These are phyloP conservation scores for Phaeosphaeriaceae sp. DNA, from an alignment of 2,329 filamentous ascomycete genomes.

Conservation along the genomic window DNA sequence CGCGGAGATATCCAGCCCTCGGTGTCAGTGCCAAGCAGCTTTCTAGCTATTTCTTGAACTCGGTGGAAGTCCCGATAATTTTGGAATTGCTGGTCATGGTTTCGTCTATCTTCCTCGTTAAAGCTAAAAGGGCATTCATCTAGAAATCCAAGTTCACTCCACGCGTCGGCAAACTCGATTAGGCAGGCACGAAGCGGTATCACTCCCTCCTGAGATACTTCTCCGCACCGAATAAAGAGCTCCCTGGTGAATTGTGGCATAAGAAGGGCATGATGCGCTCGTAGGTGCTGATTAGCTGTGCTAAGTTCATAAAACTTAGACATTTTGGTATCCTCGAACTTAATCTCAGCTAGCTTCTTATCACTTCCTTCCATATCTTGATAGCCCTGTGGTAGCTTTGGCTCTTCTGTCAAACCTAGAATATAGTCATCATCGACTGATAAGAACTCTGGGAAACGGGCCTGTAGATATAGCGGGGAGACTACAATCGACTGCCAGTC, in stretches of 20 bases:
- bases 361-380: constrained; percentile 14
- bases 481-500: constrained; percentile 35
- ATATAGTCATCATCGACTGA: constrained; percentile 20
- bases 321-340: constrained; percentile 12
- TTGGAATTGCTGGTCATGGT: constrained; percentile 37
- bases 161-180: constrained; percentile 38
- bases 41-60: constrained; percentile 33
- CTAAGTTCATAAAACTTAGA: constrained; percentile 42
- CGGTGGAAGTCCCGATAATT: constrained; percentile 38
- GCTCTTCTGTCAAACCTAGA: constrained; percentile 8
- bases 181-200: constrained; percentile 45
- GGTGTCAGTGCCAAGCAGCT: constrained; percentile 40
- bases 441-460: constrained; percentile 24
- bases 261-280: constrained; percentile 28
- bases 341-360: constrained; percentile 6
- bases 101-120: constrained; percentile 34
- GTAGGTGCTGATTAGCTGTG: constrained; percentile 24
- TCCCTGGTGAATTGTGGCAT: constrained; percentile 40
- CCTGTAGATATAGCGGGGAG: constrained; percentile 21
- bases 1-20: constrained; percentile 47
- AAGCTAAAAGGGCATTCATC: constrained; percentile 36
- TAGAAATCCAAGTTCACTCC: constrained; percentile 31
- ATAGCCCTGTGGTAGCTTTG: constrained; percentile 13
- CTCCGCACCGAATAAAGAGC: constrained; percentile 38
- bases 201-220: constrained; percentile 36